These are phyloP conservation scores for Protea cynaroides DNA, from an alignment of 164 flowering plant genomes.

Conservation along the genomic window DNA sequence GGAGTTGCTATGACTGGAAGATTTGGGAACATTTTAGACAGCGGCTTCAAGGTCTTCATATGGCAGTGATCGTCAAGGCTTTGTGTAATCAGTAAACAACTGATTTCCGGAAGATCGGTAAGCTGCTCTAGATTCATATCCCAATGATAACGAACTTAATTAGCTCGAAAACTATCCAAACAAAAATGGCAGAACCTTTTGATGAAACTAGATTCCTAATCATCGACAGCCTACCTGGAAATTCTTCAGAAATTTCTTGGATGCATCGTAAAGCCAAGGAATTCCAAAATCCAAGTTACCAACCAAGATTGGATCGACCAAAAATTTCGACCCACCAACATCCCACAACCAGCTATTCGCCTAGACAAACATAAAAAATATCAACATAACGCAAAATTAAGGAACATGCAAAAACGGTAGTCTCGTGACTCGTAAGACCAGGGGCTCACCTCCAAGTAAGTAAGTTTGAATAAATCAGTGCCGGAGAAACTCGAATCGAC, in stretches of 20 bases:
- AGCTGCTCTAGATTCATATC: constrained; percentile 50
- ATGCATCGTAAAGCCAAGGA: constrained; percentile 93
- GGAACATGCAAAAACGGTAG: too few species aligned
- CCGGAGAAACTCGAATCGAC: constrained; percentile 34
- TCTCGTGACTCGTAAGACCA: too few species aligned
- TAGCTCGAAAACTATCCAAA: background rate
- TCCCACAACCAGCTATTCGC: constrained; percentile 98
- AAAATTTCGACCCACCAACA: constrained; percentile 51
- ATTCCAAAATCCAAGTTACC: constrained; percentile 94
- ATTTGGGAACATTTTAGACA: constrained; percentile 52
- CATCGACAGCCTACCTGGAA: constrained; percentile 51
- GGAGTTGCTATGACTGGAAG: constrained; percentile 83
- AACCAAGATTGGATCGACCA: constrained; percentile 94
- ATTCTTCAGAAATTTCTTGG: constrained; percentile 67
- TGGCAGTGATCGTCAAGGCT: constrained; percentile 99
- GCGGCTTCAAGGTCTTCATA: constrained; percentile 76
- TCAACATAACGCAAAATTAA: background rate
- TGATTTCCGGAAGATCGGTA: constrained; percentile 76
- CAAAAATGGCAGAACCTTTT: background rate
- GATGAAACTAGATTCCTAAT: background rate
- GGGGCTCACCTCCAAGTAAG: constrained; percentile 75
- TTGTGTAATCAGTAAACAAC: constrained; percentile 84
- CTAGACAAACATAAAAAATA: constrained; percentile 25
- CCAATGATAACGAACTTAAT: background rate
- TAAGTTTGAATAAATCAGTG: constrained; percentile 51